Base-by-base conservation (phyloP, 768 basidiomycete species). In the Russula emetica region DNA sequence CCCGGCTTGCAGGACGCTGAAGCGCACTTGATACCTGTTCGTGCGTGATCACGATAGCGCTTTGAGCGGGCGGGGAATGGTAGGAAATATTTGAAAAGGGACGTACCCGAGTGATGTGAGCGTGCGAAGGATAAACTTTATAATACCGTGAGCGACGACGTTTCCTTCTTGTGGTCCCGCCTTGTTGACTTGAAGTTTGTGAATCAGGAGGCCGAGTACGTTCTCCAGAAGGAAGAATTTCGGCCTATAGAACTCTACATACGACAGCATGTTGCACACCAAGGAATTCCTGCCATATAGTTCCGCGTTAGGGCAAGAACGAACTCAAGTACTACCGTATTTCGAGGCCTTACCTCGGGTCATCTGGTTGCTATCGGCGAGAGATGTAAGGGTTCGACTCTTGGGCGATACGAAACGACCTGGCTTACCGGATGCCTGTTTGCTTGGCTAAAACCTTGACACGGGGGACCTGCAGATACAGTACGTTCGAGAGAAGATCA, bases 221-320 rank as follows among this genome's bases (percentile, higher is more conserved):
- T 92, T 92, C 70, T 92, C 89, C 24, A 92, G 75, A 0, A 90
- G 78, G 62, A 91, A 81, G 64, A 83, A 88, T 26, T 74, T 72
- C 0, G 87, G 86, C 50, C 79, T 72, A 66, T 86, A 89, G 56
- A 81, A 77, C 69, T 90, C 88, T 16, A 84, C 84, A 63, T 81
- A 86, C 26, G 83, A 83, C 9, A 90, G 76, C 87, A 89, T 88
- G 63, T 85, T 87, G 70, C 82, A 83, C 0, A 85, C 78, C 45
- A 90, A 76, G 4, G 83, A 83, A 45, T 84, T 83, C 69, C 88
- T 86, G 42, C 40, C 38, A 32, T 10, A 36, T 66, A n/a, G 9
- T 5, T 14, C 6, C 1, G 14, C 34, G 20, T 66, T 18, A 45
- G 58, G 14, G 7, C 16, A 9, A 36, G 2, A 18, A 52, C 30